Conservation (phyloP, 2,329 filamentous ascomycete genomes). For the Corinectria fuckeliana region DNA sequence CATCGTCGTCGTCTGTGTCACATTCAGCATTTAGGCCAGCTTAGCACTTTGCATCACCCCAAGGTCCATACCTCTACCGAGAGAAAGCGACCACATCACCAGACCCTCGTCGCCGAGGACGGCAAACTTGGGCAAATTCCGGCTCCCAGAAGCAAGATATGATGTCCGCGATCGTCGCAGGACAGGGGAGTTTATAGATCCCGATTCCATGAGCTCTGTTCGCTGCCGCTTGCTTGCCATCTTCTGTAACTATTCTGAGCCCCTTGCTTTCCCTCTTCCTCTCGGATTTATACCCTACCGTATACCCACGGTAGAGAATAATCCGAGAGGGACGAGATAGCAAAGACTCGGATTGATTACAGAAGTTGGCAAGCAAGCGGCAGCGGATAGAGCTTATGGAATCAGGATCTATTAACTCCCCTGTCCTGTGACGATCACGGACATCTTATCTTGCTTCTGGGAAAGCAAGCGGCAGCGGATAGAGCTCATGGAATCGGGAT, state of each 20-base stretch:
- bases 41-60: too few relatives aligned
- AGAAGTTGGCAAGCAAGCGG: slow-evolving; percentile 40
- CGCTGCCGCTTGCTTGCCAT: slow-evolving; percentile 39
- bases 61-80: too few relatives aligned
- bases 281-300: slow-evolving; percentile 19
- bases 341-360: slow-evolving; percentile 43
- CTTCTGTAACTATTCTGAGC: slow-evolving; percentile 44
- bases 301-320: too few relatives aligned
- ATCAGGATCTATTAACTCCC: slow-evolving; percentile 30
- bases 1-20: slow-evolving; percentile 22
- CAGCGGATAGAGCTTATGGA: slow-evolving; percentile 31
- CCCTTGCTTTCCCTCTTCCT: slow-evolving; percentile 36
- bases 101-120: too few relatives aligned
- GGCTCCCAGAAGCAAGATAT: slow-evolving; percentile 29
- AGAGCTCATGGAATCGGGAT: slow-evolving; percentile 30
- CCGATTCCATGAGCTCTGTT: slow-evolving; percentile 31
- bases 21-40: background rate
- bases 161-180: slow-evolving; percentile 4
- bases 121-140: too few relatives aligned
- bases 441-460: too few relatives aligned
- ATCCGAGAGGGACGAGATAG: slow-evolving; percentile 36
- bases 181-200: slow-evolving; percentile 31
- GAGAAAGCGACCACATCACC: too few relatives aligned
- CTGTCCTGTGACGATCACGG: slow-evolving; percentile 16
- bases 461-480: slow-evolving; percentile 39